Conservation (phyloP, 192 early-diverging fungal species). For the Chytriomyces confervae region DNA sequence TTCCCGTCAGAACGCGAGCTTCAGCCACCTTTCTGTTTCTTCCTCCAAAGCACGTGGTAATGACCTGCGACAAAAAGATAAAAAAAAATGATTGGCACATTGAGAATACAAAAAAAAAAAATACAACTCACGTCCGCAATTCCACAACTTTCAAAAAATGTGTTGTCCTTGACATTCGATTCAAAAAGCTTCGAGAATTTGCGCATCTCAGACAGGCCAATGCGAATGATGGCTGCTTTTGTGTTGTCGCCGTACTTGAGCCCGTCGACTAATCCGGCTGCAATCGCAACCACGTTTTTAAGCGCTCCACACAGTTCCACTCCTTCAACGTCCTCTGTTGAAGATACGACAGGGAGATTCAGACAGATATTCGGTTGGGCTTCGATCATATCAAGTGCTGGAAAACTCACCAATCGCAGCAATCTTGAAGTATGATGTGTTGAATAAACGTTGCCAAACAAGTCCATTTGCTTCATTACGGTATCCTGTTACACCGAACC, state of each 20-base stretch:
- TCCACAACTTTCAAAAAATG: constrained; percentile 97
- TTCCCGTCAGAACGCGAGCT: constrained; percentile 88
- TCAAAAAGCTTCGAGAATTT: constrained; percentile 86
- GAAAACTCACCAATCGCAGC: constrained; percentile 56
- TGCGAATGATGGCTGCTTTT: constrained; percentile 96
- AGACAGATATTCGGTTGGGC: not conserved
- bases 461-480: constrained; percentile 71
- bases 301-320: constrained; percentile 97
- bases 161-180: constrained; percentile 85
- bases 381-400: not conserved
- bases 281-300: constrained; percentile 98
- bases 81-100: not conserved
- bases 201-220: constrained; percentile 94
- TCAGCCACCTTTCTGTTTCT: constrained; percentile 93
- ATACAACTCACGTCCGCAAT: constrained; percentile 78
- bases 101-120: not conserved
- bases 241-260: constrained; percentile 93
- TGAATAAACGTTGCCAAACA: constrained; percentile 79
- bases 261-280: constrained; percentile 94
- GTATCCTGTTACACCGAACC: constrained; percentile 46
- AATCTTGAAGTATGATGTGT: constrained; percentile 90
- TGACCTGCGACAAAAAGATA: constrained; percentile 42
- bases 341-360: not conserved
- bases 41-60: constrained; percentile 97
- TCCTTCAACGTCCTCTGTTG: constrained; percentile 79